Conservation (phyloP, 192 early-diverging fungal species). For the Backusella psychrophila region DNA sequence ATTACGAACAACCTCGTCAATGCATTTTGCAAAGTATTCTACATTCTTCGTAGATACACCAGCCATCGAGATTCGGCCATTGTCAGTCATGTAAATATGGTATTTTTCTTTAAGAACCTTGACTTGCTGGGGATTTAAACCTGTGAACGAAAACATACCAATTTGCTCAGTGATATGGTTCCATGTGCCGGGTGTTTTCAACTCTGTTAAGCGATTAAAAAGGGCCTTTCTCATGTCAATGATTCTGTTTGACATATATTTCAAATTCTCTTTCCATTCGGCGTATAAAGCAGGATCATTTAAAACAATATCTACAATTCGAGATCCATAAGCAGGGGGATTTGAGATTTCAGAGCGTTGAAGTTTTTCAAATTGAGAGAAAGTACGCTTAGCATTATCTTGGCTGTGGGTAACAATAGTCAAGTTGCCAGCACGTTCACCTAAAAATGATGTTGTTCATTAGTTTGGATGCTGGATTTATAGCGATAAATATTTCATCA, state of each 20-base stretch:
- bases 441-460: slow-evolving; percentile 30
- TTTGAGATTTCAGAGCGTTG: slow-evolving; percentile 90
- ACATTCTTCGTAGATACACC: slow-evolving; percentile 89
- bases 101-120: slow-evolving; percentile 78
- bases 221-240: slow-evolving; percentile 81
- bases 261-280: slow-evolving; percentile 82
- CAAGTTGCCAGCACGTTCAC: slow-evolving; percentile 87
- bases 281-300: slow-evolving; percentile 72
- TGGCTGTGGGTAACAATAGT: slow-evolving; percentile 65
- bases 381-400: slow-evolving; percentile 53
- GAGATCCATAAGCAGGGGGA: slow-evolving; percentile 86
- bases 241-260: slow-evolving; percentile 89
- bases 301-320: slow-evolving; percentile 81
- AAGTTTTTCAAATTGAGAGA: slow-evolving; percentile 82
- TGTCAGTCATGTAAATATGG: slow-evolving; percentile 93
- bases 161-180: slow-evolving; percentile 95
- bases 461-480: neutral
- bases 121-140: slow-evolving; percentile 68
- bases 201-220: slow-evolving; percentile 57
- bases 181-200: slow-evolving; percentile 93
- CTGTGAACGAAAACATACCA: slow-evolving; percentile 99
- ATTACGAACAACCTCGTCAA: slow-evolving; percentile 91
- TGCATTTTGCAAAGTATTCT: slow-evolving; percentile 81
- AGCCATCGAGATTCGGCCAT: slow-evolving; percentile 97
- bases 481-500: neutral